Evolutionary conservation across 805 yeast species (phyloP), one percentile per base, ranked within the genome.

Genomic region (Kodamaea sagamina): DNA sequence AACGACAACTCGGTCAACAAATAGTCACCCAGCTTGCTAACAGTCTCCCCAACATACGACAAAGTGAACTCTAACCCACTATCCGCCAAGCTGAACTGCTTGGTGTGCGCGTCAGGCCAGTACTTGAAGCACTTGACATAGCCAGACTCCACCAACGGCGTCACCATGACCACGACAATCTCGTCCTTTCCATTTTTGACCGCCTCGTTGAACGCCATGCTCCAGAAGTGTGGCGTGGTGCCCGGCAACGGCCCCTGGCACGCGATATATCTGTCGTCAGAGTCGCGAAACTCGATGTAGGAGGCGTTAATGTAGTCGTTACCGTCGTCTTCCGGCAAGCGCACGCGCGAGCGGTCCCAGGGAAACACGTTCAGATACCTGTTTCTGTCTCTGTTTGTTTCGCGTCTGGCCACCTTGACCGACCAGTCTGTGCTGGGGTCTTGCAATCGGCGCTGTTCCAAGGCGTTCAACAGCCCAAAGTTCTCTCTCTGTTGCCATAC

Each of bases 231-330:
- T 31, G 59, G 64, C 11, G 57, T 52, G 1, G 81, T 76, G 11
- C 43, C 36, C 0, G 46, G 37, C n/a, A 70, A 55, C 2, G 82
- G 82, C 1, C 92, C 95, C 55, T 86, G 95, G 1, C 85, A 71
- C 0, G 89, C 86, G 24, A 86, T 82, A 57, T 82, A 85, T n/a
- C 47, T 50, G 29, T 42, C 26, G 4, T 39, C 25, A 9, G 40
- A 28, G 13, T 36, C 32, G 15, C 32, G 13, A 24, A 37, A 25
- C 2, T 43, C 32, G 17, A 69, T 55, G 41, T 59, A 55, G 18
- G 72, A 67, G 8, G 76, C 76, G 49, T 71, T 71, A 27, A 68
- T 66, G 47, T 69, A 71, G 48, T 70, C 72, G 9, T 44, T 39
- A 26, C 52, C 47, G 3, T 36, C 18, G 7, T 19, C 19, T 3